Percentiles rank a stretch among this genome's conserved stretches.
phyloP scores from a whole-genome alignment of 1,284 basidiomycete species.

The Tausonia pullulans region DNA sequence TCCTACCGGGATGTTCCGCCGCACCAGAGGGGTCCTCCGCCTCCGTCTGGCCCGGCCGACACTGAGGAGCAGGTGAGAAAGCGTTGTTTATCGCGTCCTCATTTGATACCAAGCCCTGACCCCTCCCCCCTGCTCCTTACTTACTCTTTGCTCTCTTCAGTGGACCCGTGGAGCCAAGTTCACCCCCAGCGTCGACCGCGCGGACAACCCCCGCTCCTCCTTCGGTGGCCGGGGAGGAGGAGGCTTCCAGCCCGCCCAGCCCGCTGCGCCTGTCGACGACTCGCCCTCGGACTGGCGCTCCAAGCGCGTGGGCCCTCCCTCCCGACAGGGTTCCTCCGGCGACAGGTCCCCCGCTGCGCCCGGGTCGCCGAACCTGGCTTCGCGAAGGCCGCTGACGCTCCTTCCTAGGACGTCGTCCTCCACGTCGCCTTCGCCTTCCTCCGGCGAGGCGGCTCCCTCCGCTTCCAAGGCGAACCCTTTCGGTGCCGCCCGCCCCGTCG shows the following conservation, averaged over 20 bases:
- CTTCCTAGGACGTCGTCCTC: constrained; percentile 47
- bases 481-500: constrained; percentile 82
- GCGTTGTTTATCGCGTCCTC: constrained; percentile 17
- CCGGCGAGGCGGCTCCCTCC: constrained; percentile 34
- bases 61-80: constrained; percentile 47
- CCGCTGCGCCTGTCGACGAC: constrained; percentile 19
- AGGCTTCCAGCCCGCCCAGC: constrained; percentile 7
- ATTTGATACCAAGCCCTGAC: too few species aligned
- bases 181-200: constrained; percentile 9
- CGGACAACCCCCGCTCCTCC: constrained; percentile 7
- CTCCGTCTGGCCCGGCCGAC: constrained; percentile 45
- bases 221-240: constrained; percentile 15
- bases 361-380: constrained; percentile 58
- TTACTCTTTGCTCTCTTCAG: constrained; percentile 16
- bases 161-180: constrained; percentile 36
- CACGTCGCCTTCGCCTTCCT: constrained; percentile 47
- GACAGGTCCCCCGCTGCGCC: constrained; percentile 24
- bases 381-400: constrained; percentile 66
- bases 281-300: constrained; percentile 31
- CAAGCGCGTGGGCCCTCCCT: constrained; percentile 20
- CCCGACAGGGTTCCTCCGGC: constrained; percentile 22
- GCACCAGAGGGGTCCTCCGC: constrained; percentile 22
- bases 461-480: constrained; percentile 55
- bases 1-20: constrained; percentile 21
- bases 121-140: not conserved